Base-by-base conservation (phyloP, 805 yeast genomes). In the Teunomyces kruisii region DNA sequence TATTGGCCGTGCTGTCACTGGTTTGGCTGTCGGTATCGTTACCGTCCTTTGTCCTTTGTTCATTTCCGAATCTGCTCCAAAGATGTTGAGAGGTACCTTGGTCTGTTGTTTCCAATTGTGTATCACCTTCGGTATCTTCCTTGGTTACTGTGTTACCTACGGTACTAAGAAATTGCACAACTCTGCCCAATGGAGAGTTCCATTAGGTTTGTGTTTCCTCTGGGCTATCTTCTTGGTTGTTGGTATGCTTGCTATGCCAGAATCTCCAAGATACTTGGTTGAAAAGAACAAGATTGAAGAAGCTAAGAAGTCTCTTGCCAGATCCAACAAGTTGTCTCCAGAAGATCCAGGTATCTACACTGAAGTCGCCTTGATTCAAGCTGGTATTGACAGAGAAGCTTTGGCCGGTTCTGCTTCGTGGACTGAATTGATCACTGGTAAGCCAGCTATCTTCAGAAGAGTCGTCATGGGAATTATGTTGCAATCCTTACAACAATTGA, bases 401-500 rank as follows among this genome's bases (percentile, higher is more conserved):
- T 38, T 58, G 47, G 64, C 63, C 6, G 65, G 65, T 8, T 47
- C 53, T 17, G 64, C 65, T 1, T 50, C 56, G 10, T 61, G 65
- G 65, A 51, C 37, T 36, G 59, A 61, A 39, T 53, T 60, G 36
- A 46, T 61, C 44, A 58, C 53, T 1, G 63, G 64, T 32, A 61
- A 57, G 55, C 64, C 64, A 15, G 55, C 61, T 45, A 58, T 59
- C 43, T 49, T 61, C 38, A 48, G 55, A 41, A 46, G 65, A 46
- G 61, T 61, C 27, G 19, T 58, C 17, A 49, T 59, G 43, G 65
- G 65, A 29, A 48, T 61, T 15, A 39, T 59, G 40, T 55, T 61
- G 44, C 63, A 61, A 43, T 66, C 78, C 9, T 65, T 80, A 55
- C 86, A 81, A 62, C 86, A 81, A 58, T 69, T 81, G 48, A 75